Evolutionary conservation across 2,329 filamentous ascomycete genomes (phyloP), one percentile per base, ranked within the genome.

Genomic region (Paecilomyces sp.): DNA sequence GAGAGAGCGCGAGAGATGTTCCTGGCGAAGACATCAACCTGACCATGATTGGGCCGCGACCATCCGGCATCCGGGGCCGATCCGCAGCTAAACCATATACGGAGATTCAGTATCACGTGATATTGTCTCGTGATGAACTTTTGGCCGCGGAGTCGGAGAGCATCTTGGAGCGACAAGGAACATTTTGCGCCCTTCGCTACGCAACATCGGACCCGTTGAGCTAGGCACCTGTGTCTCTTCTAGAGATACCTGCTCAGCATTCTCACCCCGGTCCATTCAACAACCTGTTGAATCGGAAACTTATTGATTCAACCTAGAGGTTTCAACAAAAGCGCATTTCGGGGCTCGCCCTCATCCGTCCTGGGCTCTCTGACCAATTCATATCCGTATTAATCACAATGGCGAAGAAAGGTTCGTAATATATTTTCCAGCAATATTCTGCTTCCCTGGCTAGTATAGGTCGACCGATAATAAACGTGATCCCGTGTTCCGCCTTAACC

Each of bases 381-480:
- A 60, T 58, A 56, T 24, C 51, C 34, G 18, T 24, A 41, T 41
- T 55, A 59, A 54, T 59, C 63, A 68, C 61, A 60, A 79, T 79
- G 77, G 77, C 77, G 64, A 79, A 78, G 70, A 79, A 78, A 75
- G 55, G 77, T 79, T 68, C 58, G 62, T 62, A 2, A 22, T 57
- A n/a, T 13, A 13, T 53, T 57, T 30, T 30, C 33, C 31, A 8
- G 31, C 4, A 3, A 33, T 5, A 55, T n/a, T 57, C 12, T 50
- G 30, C 50, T n/a, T 24, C 13, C 24, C n/a, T 8, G 6, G 31
- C 25, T 13, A 25, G 25, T 24, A 4, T 24, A 56, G 8, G 12
- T 31, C 41, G n/a, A 12, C 50, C 15, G 9, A 11, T 41, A 41
- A 52, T 11, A 11, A n/a, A 47, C 41, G 18, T 22, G 54, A 25